Base-by-base conservation (phyloP, 2,329 filamentous ascomycete genomes). In the Bretziella fagacearum region DNA sequence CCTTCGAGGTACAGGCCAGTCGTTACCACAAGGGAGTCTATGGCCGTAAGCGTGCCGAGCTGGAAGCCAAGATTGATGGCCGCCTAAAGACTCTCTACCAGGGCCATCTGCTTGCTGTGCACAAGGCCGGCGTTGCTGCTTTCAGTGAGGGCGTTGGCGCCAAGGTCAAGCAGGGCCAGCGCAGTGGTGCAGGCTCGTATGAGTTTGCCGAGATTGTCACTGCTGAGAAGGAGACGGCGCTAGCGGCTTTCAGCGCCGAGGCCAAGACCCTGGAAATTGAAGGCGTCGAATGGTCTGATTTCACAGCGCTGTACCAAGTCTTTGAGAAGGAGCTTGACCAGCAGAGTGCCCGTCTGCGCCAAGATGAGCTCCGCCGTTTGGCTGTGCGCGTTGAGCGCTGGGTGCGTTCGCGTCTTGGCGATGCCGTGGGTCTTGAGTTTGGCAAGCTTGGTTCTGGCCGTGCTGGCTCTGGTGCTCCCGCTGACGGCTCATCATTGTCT, bases 1-100 rank as follows among this genome's bases (percentile, higher is more conserved):
- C 77, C n/a, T 98, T 98, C 56, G 85, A 94, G 59, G 74, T 73
- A 0, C 85, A 93, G 59, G 91, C 91, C 1, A 87, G 87, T 59
- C 74, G 91, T 53, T 98, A 98, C 60, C 91, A 96, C 69, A 96
- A 96, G 65, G 86, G 81, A 15, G 91, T 98, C 13, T 98, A 91
- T 62, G 71, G 77, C 54, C 75, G 84, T 49, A 98, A 98, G 65
- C 77, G 77, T 53, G 70, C 75, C 2, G 91, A 98, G 59, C 71
- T 98, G 6, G 84, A 91, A 59, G 68, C 67, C 56, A 95, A 94
- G 63, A 73, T 95, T 32, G 91, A 96, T 58, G 70, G 75, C n/a
- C 75, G 91, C 27, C 71, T 98, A 45, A 96, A 93, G 66, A 68
- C 79, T 1, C 70, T 98, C 8, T 95, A 91, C 63, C 76, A 82